Percentiles rank a stretch among this genome's conserved stretches.
These are phyloP conservation scores for Dictyostelium brefeldianum DNA, from an alignment of 78 protist genomes.

Conservation along the genomic window DNA sequence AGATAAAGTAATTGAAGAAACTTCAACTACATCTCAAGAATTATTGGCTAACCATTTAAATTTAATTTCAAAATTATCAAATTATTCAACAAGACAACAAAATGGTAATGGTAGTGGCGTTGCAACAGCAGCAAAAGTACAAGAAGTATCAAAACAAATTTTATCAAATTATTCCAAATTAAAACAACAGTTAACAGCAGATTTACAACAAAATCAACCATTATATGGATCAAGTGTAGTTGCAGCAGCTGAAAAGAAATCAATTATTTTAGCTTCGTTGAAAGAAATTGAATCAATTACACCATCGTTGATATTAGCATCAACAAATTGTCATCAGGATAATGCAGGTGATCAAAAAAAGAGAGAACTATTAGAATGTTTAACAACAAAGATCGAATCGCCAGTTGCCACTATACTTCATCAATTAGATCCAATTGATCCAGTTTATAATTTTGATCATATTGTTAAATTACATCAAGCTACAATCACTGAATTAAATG, in stretches of 20 bases:
- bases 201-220: neutral
- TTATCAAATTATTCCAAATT: neutral
- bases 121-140: neutral
- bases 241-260: neutral
- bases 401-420: slow-evolving; percentile 26
- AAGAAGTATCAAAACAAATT: slow-evolving; percentile 2
- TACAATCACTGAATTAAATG: slow-evolving; percentile 6
- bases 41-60: neutral
- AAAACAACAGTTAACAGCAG: slow-evolving; percentile 41
- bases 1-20: slow-evolving; percentile 7
- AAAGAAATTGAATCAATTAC: slow-evolving; percentile 28
- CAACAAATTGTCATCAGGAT: slow-evolving; percentile 16
- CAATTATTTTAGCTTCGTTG: neutral
- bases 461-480: slow-evolving; percentile 20
- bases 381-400: slow-evolving; percentile 11
- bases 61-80: slow-evolving; percentile 14
- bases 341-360: slow-evolving; percentile 18
- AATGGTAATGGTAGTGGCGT: neutral
- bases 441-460: neutral
- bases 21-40: slow-evolving; percentile 1
- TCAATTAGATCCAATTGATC: slow-evolving; percentile 1
- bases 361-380: slow-evolving; percentile 19
- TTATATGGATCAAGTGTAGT: too few species aligned
- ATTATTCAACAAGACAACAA: neutral
- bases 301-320: slow-evolving; percentile 37